Base-by-base conservation (phyloP, 1,284 basidiomycete species). In the Sporisorium sorghi region DNA sequence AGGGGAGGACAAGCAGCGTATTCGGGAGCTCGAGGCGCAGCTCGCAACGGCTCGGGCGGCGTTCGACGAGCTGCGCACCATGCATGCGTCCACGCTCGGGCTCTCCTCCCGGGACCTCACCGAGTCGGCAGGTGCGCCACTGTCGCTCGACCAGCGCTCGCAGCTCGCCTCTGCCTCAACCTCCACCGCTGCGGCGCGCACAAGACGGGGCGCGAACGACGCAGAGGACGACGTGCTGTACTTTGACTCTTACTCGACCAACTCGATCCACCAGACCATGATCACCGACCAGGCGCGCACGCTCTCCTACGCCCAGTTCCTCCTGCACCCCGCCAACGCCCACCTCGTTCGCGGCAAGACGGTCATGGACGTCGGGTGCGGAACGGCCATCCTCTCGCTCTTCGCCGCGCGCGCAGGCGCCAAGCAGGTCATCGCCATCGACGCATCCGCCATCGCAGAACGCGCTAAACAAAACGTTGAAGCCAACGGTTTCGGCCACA, bases 391-490 rank as follows among this genome's bases (percentile, higher is more conserved):
- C 55, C 87, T 98, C 8, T 96, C 93, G 0, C 88, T 99, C 74
- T 93, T 98, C 77, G 94, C 94, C 5, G 96, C 95, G 1, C 88
- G 90, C 59, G 92, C 93, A 0, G 96, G 96, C 1, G 96, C 96
- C 2, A 92, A 92, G 84, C 90, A 91, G 43, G 96, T 99, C 2
- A 92, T 94, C 75, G 93, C 96, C 8, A 91, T 99, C 59, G 96
- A 98, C 73, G 96, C 96, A 0, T 93, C 91, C 58, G 89, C 90
- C 39, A 91, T 99, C 52, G 94, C 91, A 0, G 88, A 89, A 64
- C 94, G 92, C 79, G 95, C 96, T 0, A 86, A 89, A 72, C 88
- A 89, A 69, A 97, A 94, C 58, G 89, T 97, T 58, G 89, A 89
- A 74, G 89, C 87, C 32, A 98, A 97, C 83, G 91, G 90, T 0